These are phyloP conservation scores for Thraustochytrium sp. DNA, from an alignment of 352 stramenopile genomes.

Conservation along the genomic window DNA sequence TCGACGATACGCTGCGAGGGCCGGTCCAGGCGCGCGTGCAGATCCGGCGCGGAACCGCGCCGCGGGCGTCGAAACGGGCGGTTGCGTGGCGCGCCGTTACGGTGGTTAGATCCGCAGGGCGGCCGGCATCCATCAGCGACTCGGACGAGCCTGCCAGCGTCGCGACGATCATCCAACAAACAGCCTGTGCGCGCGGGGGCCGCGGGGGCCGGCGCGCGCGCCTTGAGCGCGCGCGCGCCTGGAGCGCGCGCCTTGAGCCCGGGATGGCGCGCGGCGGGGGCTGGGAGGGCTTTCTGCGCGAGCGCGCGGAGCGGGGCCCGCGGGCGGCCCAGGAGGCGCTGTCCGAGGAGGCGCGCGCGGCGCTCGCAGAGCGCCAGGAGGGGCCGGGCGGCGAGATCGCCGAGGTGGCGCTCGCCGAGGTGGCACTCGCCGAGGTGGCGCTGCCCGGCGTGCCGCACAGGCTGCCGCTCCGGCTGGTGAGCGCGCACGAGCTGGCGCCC, in stretches of 20 bases:
- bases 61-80: too few relatives aligned
- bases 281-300: not conserved
- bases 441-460: not conserved
- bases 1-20: too few relatives aligned
- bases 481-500: not conserved
- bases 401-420: not conserved
- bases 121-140: too few relatives aligned
- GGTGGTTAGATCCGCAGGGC: too few relatives aligned
- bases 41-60: too few relatives aligned
- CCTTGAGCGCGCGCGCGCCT: not conserved
- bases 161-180: too few relatives aligned
- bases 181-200: too few relatives aligned
- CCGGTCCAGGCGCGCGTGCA: too few relatives aligned
- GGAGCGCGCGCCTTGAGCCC: too few relatives aligned
- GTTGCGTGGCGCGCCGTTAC: too few relatives aligned
- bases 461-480: not conserved
- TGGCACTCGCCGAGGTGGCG: not conserved
- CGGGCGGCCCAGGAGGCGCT: not conserved
- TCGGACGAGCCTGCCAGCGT: too few relatives aligned
- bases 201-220: not conserved
- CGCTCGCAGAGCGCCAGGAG: not conserved
- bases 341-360: not conserved
- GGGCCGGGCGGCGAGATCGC: not conserved
- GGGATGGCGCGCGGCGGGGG: too few relatives aligned
- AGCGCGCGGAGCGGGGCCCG: not conserved